Evolutionary conservation across 2,329 filamentous ascomycete species (phyloP).

Genomic region (Colletotrichum sp.): DNA sequence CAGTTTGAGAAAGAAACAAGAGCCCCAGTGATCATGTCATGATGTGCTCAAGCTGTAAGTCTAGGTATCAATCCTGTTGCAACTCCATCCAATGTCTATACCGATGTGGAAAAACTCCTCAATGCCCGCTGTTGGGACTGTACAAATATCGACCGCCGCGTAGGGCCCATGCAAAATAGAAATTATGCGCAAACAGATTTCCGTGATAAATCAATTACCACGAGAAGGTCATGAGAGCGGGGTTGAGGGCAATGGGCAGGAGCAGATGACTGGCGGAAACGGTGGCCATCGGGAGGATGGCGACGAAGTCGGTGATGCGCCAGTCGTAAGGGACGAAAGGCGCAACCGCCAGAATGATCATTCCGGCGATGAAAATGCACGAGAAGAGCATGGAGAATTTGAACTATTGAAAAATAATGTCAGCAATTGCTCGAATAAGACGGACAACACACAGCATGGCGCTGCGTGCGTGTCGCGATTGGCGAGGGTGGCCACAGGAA

Average conservation of each 20-base stretch:
- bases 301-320: constrained; percentile 74
- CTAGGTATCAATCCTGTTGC: constrained; percentile 16
- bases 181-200: background rate
- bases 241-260: constrained; percentile 76
- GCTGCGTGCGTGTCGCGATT: constrained; percentile 1
- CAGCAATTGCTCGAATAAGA: background rate
- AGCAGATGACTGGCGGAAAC: constrained; percentile 74
- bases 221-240: constrained; percentile 81
- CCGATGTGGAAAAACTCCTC: constrained; percentile 5
- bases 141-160: constrained; percentile 5
- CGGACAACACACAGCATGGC: constrained; percentile 22
- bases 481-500: constrained; percentile 16
- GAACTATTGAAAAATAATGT: constrained; percentile 52
- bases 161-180: constrained; percentile 6
- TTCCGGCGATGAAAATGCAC: constrained; percentile 60
- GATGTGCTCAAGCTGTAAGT: constrained; percentile 6
- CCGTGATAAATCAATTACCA: constrained; percentile 55
- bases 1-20: background rate
- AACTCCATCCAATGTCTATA: constrained; percentile 22
- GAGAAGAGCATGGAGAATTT: constrained; percentile 74
- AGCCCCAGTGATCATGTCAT: background rate
- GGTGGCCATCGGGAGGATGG: constrained; percentile 77
- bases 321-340: constrained; percentile 70
- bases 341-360: constrained; percentile 69
- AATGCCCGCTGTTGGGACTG: background rate